These are phyloP conservation scores for Vigna trinervia DNA, from an alignment of 306 rosid genomes.

Conservation along the genomic window DNA sequence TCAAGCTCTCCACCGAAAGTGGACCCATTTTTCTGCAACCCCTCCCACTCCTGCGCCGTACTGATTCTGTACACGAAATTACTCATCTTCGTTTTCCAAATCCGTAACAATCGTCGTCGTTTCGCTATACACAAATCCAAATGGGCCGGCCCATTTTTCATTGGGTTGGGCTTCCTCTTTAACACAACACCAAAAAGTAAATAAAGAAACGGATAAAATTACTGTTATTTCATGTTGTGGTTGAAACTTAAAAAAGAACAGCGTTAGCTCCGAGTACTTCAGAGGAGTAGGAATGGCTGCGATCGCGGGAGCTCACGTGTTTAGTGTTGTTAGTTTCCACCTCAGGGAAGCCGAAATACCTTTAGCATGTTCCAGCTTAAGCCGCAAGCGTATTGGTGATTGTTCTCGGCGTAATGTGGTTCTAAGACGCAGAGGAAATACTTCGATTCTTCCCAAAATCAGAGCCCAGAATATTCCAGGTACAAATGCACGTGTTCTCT, in stretches of 20 bases:
- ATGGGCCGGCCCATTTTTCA: constrained; percentile 34
- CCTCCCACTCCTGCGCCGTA: constrained; percentile 70
- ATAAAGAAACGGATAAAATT: background rate
- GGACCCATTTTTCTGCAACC: constrained; percentile 60
- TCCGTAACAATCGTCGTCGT: background rate
- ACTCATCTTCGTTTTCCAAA: constrained; percentile 41
- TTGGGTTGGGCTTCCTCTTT: background rate
- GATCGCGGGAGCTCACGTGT: constrained; percentile 41
- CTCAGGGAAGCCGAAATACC: constrained; percentile 40
- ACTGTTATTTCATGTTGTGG: background rate
- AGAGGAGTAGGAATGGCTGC: constrained; percentile 52
- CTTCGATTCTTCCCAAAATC: constrained; percentile 56
- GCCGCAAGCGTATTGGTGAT: constrained; percentile 32
- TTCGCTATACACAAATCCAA: background rate
- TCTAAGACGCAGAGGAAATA: constrained; percentile 51
- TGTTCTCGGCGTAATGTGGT: constrained; percentile 47
- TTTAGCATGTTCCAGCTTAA: constrained; percentile 34
- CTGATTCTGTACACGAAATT: constrained; percentile 82
- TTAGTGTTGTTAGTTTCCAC: constrained; percentile 42
- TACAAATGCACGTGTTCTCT: constrained; percentile 10
- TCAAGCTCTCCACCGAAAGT: constrained; percentile 71
- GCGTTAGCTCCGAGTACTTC: background rate
- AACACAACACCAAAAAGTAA: background rate
- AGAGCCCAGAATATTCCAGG: constrained; percentile 67
- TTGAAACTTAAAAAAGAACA: background rate